Base-by-base conservation (phyloP, 768 basidiomycete genomes). In the Suillus subluteus region DNA sequence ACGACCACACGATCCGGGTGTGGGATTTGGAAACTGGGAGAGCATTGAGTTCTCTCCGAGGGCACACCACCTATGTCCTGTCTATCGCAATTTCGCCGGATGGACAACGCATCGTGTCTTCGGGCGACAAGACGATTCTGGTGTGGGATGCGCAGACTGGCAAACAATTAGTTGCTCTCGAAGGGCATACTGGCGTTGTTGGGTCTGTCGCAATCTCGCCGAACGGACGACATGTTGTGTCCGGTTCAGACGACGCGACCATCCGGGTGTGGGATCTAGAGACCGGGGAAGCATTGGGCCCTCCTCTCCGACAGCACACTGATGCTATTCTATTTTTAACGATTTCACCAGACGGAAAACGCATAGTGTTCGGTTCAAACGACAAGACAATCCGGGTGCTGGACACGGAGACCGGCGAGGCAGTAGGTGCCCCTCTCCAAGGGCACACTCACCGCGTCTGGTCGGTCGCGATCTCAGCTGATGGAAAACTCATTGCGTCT, bases 51-150 rank as follows among this genome's bases (percentile, higher is more conserved):
- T 71, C 71, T 63, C 38, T 77, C 1, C 70, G 70, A 16, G 76
- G 73, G 6, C 76, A 77, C 46, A 66, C 67, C 37, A 70, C 69
- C 4, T 70, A 71, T 26, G 72, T 79, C 18, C 71, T 71, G 68
- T 79, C 70, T 58, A 71, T 79, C 66, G 61, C 75, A 1, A 76
- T 79, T 69, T 77, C 76, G 23, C 76, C 76, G 50, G 65, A 77
- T 65, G 77, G 77, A 55, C 68, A 67, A 35, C 70, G 70, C 40
- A 69, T 77, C 50, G 78, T 79, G 38, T 78, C 78, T 26, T 76
- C 77, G 0, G 70, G 73, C 35, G 72, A 78, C 43, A 72, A 67
- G 46, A 69, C 67, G 2, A 73, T 79, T 16, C 76, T 71, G 5
- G 38, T 79, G 61, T 78, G 77, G 77, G 69, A 78, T 26, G 75